Conservation (phyloP, 306 rosid species). For the Pterocarpus macrocarpus region DNA sequence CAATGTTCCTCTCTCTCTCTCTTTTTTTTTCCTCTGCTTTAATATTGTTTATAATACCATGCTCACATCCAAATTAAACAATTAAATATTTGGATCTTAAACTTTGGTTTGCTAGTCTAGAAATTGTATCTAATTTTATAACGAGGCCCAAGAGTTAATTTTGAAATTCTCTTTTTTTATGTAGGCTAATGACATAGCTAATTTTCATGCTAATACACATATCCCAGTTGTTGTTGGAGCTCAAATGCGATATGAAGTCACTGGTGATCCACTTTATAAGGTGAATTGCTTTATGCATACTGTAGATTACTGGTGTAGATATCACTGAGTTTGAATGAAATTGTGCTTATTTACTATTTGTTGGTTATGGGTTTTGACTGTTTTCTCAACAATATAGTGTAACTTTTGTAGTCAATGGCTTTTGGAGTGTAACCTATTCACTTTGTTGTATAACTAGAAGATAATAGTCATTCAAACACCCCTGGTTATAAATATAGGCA, state of each 20-base stretch:
- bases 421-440: neutral
- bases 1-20: neutral
- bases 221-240: slow-evolving; percentile 86
- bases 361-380: neutral
- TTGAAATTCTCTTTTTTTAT: slow-evolving; percentile 32
- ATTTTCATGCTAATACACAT: slow-evolving; percentile 85
- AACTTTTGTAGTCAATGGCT: neutral
- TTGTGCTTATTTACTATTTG: slow-evolving; percentile 6
- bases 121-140: slow-evolving; percentile 14
- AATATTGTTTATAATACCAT: neutral
- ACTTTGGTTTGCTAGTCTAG: slow-evolving; percentile 16
- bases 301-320: slow-evolving; percentile 23
- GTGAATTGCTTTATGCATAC: slow-evolving; percentile 50
- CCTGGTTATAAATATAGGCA: neutral
- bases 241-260: slow-evolving; percentile 88
- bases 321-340: neutral
- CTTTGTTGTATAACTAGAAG: neutral
- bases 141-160: neutral
- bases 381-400: neutral
- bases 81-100: slow-evolving; percentile 24
- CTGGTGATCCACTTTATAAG: slow-evolving; percentile 89
- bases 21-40: neutral
- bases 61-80: slow-evolving; percentile 23
- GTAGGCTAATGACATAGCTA: slow-evolving; percentile 80
- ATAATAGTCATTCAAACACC: neutral